Percentiles rank a stretch among this genome's conserved stretches.
Evolutionary conservation across 352 stramenopile genomes (phyloP).

Genomic region (Globisporangium polare): DNA sequence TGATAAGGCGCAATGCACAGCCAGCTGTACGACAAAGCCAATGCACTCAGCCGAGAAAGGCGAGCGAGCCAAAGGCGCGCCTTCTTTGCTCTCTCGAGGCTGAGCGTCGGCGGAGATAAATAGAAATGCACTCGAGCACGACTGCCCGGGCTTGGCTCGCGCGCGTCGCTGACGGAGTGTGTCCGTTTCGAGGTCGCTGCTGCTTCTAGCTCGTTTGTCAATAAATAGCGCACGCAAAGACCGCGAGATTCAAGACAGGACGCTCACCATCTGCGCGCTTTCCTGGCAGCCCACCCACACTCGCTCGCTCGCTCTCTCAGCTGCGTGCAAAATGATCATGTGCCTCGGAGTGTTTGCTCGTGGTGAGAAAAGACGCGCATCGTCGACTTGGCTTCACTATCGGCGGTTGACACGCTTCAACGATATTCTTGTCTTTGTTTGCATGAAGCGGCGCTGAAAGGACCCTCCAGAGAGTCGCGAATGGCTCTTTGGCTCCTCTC

Average conservation of each 20-base stretch:
- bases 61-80: not conserved
- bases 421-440: not conserved
- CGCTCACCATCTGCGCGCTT: not conserved
- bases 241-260: not conserved
- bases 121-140: not conserved
- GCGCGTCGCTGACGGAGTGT: not conserved
- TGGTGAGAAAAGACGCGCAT: not conserved
- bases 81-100: not conserved
- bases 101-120: conserved; percentile 1
- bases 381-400: not conserved
- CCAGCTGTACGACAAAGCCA: no score
- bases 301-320: not conserved
- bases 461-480: not conserved
- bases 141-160: not conserved
- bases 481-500: no score
- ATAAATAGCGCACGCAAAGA: not conserved
- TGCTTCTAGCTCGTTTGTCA: not conserved
- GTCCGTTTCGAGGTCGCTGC: not conserved
- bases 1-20: no score
- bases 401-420: not conserved
- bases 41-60: not conserved
- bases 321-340: not conserved
- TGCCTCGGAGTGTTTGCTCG: not conserved
- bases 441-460: not conserved
- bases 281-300: not conserved